Conservation (phyloP, 1,284 basidiomycete genomes). For the Mycena citricolor region DNA sequence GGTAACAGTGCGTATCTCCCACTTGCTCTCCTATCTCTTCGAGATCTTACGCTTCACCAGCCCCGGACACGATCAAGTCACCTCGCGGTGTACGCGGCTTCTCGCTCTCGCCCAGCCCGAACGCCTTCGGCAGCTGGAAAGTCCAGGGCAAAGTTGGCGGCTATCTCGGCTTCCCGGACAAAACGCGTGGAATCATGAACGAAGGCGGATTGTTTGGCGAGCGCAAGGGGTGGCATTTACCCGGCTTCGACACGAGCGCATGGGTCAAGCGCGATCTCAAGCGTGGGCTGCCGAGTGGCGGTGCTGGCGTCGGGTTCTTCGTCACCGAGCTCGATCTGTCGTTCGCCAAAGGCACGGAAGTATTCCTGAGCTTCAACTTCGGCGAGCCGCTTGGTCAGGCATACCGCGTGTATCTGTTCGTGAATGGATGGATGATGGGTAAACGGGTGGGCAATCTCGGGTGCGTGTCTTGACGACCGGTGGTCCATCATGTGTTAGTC, state of each 20-base stretch:
- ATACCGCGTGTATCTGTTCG: constrained; percentile 71
- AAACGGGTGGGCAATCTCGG: constrained; percentile 72
- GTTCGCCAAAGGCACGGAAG: constrained; percentile 58
- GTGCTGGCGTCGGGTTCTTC: constrained; percentile 77
- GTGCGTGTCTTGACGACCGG: constrained; percentile 36
- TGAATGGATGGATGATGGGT: constrained; percentile 86
- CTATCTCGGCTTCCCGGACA: constrained; percentile 43
- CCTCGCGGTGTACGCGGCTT: constrained; percentile 79
- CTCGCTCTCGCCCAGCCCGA: constrained; percentile 48
- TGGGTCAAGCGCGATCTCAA: constrained; percentile 61
- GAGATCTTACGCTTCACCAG: constrained; percentile 21
- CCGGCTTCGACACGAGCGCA: constrained; percentile 61
- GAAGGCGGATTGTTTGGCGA: constrained; percentile 82
- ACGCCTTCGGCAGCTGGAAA: constrained; percentile 67
- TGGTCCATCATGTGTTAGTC: not conserved
- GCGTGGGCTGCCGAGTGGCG: constrained; percentile 52
- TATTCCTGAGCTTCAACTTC: constrained; percentile 68
- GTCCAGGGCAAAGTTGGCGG: constrained; percentile 82
- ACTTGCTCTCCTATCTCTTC: too few relatives aligned
- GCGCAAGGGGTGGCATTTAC: constrained; percentile 80
- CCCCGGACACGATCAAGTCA: constrained; percentile 49
- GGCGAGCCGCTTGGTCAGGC: constrained; percentile 52
- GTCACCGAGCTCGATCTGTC: constrained; percentile 68
- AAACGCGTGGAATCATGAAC: constrained; percentile 52
- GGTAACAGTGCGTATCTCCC: constrained; percentile 44